Base-by-base conservation (phyloP, 1,284 basidiomycete species). In the Hemileia vastatrix region DNA sequence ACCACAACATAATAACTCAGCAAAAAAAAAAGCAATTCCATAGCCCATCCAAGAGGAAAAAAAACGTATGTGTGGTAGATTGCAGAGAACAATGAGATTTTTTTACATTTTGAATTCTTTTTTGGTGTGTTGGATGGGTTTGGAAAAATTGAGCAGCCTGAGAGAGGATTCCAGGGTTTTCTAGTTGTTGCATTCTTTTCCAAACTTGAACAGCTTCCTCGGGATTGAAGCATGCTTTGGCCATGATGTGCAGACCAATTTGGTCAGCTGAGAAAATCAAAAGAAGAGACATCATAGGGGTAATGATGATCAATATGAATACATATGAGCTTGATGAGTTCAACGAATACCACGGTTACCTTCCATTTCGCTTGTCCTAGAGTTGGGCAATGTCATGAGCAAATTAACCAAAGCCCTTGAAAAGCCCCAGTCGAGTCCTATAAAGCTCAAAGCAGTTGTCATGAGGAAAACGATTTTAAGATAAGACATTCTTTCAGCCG, bases 401-500 rank as follows among this genome's bases (percentile, higher is more conserved):
- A 75, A 56, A 9, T 69, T 73, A 1, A 72, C 63, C 4, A 62
- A 64, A 5, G 68, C 54, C 11, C 68, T 48, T 13, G 49, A 53
- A 24, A 60, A 32, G 13, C 33, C 63, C n/a, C 47, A 47, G 15
- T 64, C 63, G 4, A 64, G 27, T 24, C 61, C 61, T 23, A 63
- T 19, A 32, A 70, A 63, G 3, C 64, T 59, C 44, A 61, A 63
- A 13, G 66, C 52, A 8, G 68, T 64, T 6, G 53, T 62, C 21
- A 62, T 23, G 13, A 50, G 33, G 23, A 62, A 55, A 5, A 74
- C 51, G 8, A 75, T 67, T 55, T 73, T 75, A 63, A 67, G 66
- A 15, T 71, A 70, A 8, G 71, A 70, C 68, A 71, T 65, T 61
- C 72, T 72, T 57, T 76, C 74, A 1, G 74, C 74, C 4, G 61